Conservation (phyloP, 371 early-diverging fungal genomes). For the Basidiobolus meristosporus region DNA sequence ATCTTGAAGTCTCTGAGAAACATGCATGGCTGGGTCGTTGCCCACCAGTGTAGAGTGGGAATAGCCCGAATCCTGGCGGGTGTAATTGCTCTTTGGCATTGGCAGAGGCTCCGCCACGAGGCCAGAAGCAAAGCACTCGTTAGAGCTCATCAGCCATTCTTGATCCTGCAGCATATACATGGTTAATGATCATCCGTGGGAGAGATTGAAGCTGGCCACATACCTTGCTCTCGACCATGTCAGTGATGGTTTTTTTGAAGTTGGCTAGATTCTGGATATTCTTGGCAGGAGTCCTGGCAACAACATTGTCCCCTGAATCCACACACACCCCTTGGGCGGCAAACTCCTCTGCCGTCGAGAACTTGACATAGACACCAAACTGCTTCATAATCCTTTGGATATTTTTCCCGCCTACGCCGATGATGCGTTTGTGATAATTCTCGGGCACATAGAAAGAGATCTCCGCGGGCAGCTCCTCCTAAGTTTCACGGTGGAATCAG, state of each 20-base stretch:
- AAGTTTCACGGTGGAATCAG: no score
- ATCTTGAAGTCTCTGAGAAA: no score
- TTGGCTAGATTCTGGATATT: constrained; percentile 46
- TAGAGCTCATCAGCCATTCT: no score
- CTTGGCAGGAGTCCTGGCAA: constrained; percentile 75
- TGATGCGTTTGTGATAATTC: constrained; percentile 80
- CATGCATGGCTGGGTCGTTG: no score
- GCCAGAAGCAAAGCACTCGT: no score
- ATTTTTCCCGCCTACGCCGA: constrained; percentile 89
- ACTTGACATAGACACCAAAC: constrained; percentile 87
- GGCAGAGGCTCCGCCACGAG: no score
- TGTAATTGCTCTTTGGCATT: no score
- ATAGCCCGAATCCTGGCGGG: no score
- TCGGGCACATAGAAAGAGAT: constrained; percentile 78
- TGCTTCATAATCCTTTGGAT: constrained; percentile 92
- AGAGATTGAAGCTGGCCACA: constrained; percentile 7
- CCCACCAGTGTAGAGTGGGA: no score
- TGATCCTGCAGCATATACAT: no score
- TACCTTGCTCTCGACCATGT: constrained; percentile 38
- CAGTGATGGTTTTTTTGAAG: constrained; percentile 50
- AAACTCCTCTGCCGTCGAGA: constrained; percentile 65
- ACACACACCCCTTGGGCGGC: constrained; percentile 57
- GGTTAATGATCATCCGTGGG: no score
- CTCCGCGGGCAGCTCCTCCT: constrained; percentile 69
- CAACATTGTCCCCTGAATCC: constrained; percentile 66